Percentiles rank a stretch among this genome's conserved stretches.
Evolutionary conservation across 257 asterid genomes (phyloP).

Genomic region (Solanum boliviense): DNA sequence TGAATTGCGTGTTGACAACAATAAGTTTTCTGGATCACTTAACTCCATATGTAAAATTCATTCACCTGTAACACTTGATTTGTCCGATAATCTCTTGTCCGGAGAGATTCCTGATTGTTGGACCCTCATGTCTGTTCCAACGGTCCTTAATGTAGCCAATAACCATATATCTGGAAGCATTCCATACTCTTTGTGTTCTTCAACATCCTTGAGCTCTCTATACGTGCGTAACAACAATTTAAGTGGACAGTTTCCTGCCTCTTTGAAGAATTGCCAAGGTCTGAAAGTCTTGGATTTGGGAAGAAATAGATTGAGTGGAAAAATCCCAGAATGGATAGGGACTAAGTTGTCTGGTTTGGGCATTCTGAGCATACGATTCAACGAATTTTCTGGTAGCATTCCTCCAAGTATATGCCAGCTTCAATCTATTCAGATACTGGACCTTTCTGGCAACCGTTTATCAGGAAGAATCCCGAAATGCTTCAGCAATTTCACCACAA

Average conservation of each 20-base stretch:
- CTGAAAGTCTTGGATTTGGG: slow-evolving; percentile 23
- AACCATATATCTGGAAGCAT: background rate
- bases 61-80: background rate
- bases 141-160: background rate
- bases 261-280: slow-evolving; percentile 8
- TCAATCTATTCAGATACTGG: slow-evolving; percentile 18
- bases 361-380: slow-evolving; percentile 7
- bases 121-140: background rate
- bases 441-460: slow-evolving; percentile 23
- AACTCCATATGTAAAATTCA: slow-evolving; percentile 8
- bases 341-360: background rate
- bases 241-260: slow-evolving; percentile 14
- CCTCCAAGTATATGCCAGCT: slow-evolving; percentile 25
- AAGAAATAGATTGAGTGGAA: slow-evolving; percentile 16
- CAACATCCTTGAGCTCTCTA: background rate
- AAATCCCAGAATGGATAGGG: slow-evolving; percentile 21
- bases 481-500: slow-evolving; percentile 8
- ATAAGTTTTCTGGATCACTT: slow-evolving; percentile 19
- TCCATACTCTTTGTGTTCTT: background rate
- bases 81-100: background rate
- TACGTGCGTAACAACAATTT: slow-evolving; percentile 18
- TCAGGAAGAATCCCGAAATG: slow-evolving; percentile 25
- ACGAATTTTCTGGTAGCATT: slow-evolving; percentile 16
- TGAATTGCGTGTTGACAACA: slow-evolving; percentile 9
- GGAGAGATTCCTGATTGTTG: slow-evolving; percentile 9